Percentiles rank a stretch among this genome's conserved stretches.
Evolutionary conservation across 2,329 filamentous ascomycete genomes (phyloP).

Genomic region (Phaeophleospora eucalypticola): DNA sequence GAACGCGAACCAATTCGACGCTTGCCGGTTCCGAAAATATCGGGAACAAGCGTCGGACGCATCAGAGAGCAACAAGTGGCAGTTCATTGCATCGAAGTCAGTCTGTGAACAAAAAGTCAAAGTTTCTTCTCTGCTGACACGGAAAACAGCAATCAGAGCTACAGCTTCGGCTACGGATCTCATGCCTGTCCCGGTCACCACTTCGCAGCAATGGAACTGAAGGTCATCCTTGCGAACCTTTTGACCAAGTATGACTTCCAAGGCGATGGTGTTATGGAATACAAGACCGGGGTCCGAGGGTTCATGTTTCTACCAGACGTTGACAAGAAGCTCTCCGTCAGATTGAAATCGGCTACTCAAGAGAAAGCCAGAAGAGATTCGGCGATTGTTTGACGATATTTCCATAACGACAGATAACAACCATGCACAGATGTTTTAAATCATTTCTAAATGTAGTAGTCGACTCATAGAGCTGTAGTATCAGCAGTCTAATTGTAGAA

Average conservation of each 20-base stretch:
- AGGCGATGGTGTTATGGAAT: neutral
- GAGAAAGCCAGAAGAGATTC: no score
- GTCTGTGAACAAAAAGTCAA: no score
- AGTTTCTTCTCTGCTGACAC: no score
- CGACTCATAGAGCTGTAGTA: no score
- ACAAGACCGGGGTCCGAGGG: neutral
- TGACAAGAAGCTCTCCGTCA: neutral
- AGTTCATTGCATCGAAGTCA: neutral
- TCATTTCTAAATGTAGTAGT: no score
- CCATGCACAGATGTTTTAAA: no score
- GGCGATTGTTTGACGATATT: no score
- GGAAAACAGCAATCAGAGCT: neutral
- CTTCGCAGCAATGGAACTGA: neutral
- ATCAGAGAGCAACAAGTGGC: neutral
- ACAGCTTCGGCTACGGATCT: neutral
- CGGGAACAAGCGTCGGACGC: neutral
- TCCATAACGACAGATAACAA: no score
- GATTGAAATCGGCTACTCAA: no score
- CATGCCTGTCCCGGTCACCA: neutral
- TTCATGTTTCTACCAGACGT: neutral
- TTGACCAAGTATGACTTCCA: neutral
- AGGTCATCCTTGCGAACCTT: neutral
- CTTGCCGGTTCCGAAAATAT: neutral
- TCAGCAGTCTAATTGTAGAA: no score
- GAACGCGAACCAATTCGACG: neutral